These are phyloP conservation scores for Mortierella sp. DNA, from an alignment of 371 early-diverging fungal species.

Conservation along the genomic window DNA sequence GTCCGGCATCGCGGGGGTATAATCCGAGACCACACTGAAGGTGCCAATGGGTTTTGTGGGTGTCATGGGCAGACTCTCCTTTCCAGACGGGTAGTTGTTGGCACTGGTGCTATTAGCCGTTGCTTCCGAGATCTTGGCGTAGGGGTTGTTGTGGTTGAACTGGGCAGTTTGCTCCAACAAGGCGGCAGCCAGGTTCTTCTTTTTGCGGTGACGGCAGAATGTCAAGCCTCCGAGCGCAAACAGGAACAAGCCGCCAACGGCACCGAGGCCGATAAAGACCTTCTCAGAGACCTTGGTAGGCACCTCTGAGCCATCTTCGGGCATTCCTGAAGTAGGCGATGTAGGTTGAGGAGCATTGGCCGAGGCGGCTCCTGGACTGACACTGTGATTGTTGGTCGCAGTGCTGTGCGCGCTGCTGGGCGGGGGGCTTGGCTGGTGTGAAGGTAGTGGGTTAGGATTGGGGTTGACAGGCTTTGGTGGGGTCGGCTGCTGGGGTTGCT, in stretches of 20 bases:
- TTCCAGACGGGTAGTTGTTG: neutral
- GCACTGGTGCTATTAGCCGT: neutral
- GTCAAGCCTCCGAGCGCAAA: constrained; percentile 48
- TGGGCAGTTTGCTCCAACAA: constrained; percentile 49
- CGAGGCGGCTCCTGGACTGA: neutral
- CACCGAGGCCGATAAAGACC: constrained; percentile 42
- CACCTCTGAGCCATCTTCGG: constrained; percentile 24
- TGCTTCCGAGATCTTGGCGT: constrained; percentile 41
- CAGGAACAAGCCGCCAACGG: constrained; percentile 41
- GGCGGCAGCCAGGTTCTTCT: constrained; percentile 44
- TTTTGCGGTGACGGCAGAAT: constrained; percentile 54
- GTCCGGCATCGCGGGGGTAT: constrained; percentile 75
- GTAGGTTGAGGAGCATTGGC: constrained; percentile 18
- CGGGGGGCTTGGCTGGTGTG: constrained; percentile 3
- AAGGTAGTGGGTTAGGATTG: neutral
- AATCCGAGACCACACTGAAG: constrained; percentile 66
- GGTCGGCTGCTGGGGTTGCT: neutral
- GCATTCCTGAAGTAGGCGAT: neutral
- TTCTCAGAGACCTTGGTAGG: constrained; percentile 48
- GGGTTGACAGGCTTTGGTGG: constrained; percentile 11
- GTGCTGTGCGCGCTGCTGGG: constrained; percentile 8
- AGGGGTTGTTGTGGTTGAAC: constrained; percentile 55
- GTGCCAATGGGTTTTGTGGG: constrained; percentile 66
- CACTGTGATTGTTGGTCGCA: neutral
- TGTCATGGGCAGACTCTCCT: constrained; percentile 42